These are phyloP conservation scores for Xanthoconium stramineum DNA, from an alignment of 768 basidiomycete genomes.

Conservation along the genomic window DNA sequence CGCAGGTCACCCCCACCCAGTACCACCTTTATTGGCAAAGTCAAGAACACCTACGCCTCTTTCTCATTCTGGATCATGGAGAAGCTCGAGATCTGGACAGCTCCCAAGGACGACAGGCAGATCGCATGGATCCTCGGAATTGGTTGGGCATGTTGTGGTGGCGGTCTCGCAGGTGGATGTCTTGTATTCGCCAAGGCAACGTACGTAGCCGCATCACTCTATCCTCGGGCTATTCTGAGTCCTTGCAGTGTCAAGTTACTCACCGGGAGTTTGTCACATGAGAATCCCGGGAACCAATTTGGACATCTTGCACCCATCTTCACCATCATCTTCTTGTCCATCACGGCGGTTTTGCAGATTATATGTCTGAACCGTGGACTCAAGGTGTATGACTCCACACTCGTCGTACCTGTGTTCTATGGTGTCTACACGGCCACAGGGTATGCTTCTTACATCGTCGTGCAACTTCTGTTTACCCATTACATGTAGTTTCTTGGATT, in stretches of 20 bases:
- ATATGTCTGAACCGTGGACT: constrained; percentile 88
- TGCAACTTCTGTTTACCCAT: constrained; percentile 7
- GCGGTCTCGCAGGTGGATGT: constrained; percentile 84
- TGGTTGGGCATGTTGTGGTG: constrained; percentile 91
- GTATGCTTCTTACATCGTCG: constrained; percentile 36
- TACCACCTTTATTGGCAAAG: constrained; percentile 30
- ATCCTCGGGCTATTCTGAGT: constrained; percentile 5
- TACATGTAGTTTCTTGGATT: constrained; percentile 52
- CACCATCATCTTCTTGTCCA: constrained; percentile 55
- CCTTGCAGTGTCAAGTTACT: constrained; percentile 69
- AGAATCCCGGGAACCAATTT: constrained; percentile 85
- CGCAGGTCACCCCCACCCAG: constrained; percentile 21
- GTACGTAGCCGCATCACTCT: constrained; percentile 16
- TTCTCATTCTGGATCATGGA: constrained; percentile 54
- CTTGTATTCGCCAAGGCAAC: constrained; percentile 73
- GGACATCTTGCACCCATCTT: constrained; percentile 79
- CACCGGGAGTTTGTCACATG: constrained; percentile 70
- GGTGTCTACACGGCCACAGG: constrained; percentile 86
- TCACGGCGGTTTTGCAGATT: constrained; percentile 87
- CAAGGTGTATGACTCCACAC: constrained; percentile 84
- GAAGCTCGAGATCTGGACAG: constrained; percentile 71
- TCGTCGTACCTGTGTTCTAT: constrained; percentile 94
- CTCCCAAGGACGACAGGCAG: constrained; percentile 76
- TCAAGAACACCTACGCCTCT: constrained; percentile 41
- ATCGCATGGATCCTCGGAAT: constrained; percentile 91